phyloP scores from a whole-genome alignment of 352 stramenopile genomes.

The Phytopythium ostracodes region DNA sequence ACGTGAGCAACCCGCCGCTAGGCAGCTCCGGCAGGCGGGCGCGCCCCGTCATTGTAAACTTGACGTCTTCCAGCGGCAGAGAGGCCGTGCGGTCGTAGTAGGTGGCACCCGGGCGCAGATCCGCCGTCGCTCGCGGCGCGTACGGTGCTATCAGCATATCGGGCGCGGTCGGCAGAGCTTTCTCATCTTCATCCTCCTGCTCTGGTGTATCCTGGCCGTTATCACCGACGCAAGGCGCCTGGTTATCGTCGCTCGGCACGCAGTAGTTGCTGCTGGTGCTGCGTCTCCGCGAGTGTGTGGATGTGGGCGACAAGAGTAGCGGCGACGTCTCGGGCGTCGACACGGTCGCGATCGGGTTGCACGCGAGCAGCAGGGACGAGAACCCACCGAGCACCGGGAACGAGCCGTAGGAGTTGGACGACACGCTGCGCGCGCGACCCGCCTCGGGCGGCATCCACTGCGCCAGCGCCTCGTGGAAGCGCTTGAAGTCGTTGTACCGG shows the following conservation, averaged over 20 bases:
- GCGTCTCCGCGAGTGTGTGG: not conserved
- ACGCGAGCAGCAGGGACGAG: conserved; percentile 49
- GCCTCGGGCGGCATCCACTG: conserved; percentile 41
- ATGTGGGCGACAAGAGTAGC: conserved; percentile 49
- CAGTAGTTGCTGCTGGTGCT: conserved; percentile 6
- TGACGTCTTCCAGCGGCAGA: conserved; percentile 49
- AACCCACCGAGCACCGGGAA: conserved; percentile 16
- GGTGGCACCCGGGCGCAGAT: conserved; percentile 16
- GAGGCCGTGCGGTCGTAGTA: conserved; percentile 38
- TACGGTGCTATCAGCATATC: not conserved
- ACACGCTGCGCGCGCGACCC: conserved; percentile 20
- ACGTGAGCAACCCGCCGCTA: conserved; percentile 43
- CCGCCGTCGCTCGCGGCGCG: not conserved
- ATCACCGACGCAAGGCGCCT: not conserved
- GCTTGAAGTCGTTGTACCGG: conserved; percentile 73
- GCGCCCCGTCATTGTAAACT: conserved; percentile 42
- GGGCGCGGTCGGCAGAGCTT: not conserved
- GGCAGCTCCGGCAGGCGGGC: conserved; percentile 54
- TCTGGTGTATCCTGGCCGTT: not conserved
- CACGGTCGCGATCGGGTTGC: conserved; percentile 38
- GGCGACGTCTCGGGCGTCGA: conserved; percentile 32
- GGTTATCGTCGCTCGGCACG: not conserved
- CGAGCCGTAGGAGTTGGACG: conserved; percentile 9
- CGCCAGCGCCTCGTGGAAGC: conserved; percentile 50
- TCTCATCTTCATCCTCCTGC: not conserved